phyloP scores from a whole-genome alignment of 164 flowering plant genomes.

The Santalum album region DNA sequence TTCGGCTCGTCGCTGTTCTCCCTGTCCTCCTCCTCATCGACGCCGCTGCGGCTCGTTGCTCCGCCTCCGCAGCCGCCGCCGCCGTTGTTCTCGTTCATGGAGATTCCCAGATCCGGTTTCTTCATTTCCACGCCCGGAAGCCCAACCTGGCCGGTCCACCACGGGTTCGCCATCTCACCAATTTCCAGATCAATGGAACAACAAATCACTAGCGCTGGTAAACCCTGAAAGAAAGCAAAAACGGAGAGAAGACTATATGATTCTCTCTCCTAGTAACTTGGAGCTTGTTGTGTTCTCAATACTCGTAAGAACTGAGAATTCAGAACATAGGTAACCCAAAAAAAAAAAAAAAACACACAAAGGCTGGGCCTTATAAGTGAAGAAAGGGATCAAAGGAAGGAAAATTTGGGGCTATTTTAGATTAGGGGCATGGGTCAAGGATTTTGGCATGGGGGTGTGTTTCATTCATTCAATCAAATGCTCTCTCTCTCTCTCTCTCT shows the following conservation, averaged over 20 bases:
- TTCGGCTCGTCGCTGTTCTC: constrained; percentile 28
- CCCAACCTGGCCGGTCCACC: constrained; percentile 67
- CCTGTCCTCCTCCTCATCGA: constrained; percentile 23
- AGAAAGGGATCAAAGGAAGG: not conserved
- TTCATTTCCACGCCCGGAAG: constrained; percentile 26
- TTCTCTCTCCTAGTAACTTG: too few relatives aligned
- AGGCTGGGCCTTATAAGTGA: not conserved
- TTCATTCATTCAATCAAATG: too few relatives aligned
- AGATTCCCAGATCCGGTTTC: constrained; percentile 39
- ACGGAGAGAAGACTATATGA: not conserved
- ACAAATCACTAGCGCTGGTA: too few relatives aligned
- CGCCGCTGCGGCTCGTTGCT: constrained; percentile 9
- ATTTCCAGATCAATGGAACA: not conserved
- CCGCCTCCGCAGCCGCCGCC: too few relatives aligned
- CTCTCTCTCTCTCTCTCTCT: not conserved
- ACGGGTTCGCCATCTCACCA: constrained; percentile 45
- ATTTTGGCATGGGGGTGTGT: not conserved
- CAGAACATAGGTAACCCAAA: not conserved
- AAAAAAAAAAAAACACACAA: too few relatives aligned
- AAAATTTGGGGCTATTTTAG: not conserved
- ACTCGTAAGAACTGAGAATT: too few relatives aligned
- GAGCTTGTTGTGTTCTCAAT: too few relatives aligned
- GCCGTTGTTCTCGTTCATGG: constrained; percentile 25
- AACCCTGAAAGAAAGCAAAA: not conserved
- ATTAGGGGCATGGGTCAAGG: not conserved